Evolutionary conservation across 768 basidiomycete genomes (phyloP).

Genomic region (Russula olivacea): DNA sequence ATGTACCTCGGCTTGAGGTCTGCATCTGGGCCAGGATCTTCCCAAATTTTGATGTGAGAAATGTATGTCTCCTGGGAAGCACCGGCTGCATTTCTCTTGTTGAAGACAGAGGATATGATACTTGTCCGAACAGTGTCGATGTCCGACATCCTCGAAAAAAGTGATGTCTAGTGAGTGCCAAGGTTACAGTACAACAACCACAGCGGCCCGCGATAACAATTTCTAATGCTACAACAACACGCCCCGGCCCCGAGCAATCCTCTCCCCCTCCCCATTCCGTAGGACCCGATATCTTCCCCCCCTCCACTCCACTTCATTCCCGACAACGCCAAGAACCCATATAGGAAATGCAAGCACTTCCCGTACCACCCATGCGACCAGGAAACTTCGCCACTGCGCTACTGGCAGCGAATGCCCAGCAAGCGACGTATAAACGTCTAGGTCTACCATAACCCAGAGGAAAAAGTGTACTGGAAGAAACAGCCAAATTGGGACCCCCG

Average conservation of each 20-base stretch:
- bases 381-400: conserved; percentile 49
- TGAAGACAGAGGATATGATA: conserved; percentile 83
- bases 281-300: conserved; percentile 72
- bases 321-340: conserved; percentile 75
- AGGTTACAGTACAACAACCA: background rate
- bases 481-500: conserved; percentile 47
- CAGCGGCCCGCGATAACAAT: conserved; percentile 6
- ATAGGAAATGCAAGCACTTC: conserved; percentile 87
- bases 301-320: conserved; percentile 81
- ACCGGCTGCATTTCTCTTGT: conserved; percentile 58
- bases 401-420: conserved; percentile 55
- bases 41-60: conserved; percentile 89
- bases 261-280: conserved; percentile 49
- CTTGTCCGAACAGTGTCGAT: conserved; percentile 51
- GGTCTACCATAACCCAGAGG: conserved; percentile 72
- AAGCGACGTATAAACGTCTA: conserved; percentile 76
- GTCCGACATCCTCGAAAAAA: conserved; percentile 34
- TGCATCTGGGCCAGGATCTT: conserved; percentile 66
- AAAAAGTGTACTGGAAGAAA: conserved; percentile 56
- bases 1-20: conserved; percentile 86
- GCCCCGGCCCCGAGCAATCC: background rate
- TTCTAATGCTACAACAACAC: background rate
- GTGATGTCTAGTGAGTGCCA: background rate
- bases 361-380: conserved; percentile 71
- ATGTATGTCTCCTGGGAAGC: conserved; percentile 74